Evolutionary conservation across 2,329 filamentous ascomycete species (phyloP), one percentile per base, ranked within the genome.

Genomic region (Aureobasidium vineae): DNA sequence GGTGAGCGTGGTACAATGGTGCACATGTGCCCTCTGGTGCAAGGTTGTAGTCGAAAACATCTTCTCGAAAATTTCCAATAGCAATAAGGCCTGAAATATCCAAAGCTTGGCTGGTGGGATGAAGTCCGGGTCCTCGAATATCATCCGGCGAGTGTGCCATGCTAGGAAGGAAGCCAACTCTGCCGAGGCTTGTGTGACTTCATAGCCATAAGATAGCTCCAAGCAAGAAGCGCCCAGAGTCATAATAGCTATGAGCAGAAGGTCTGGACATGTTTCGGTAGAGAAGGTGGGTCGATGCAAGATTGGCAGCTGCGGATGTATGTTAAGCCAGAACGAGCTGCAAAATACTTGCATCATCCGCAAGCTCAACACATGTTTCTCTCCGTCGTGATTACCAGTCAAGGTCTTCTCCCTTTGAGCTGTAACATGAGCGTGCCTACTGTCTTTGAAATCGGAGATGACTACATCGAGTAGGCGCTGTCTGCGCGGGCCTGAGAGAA

Each of bases 291-390:
- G 92, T 74, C 93, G 92, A 77, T 99, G 95, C 56, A 98, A 82
- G 68, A 99, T 97, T 1, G 95, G 95, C 69, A 98, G 84, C 76
- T 98, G 95, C 64, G 93, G 90, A 76, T 95, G 96, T 73, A 97
- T 96, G 76, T 97, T 90, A 63, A 90, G 84, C 95, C 95, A 99
- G 77, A 96, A 99, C 1, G 92, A 96, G 13, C 88, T 86, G 70
- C 96, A 92, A 74, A 97, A 98, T 3, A 88, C 89, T 78, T 97
- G 92, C 90, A 98, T 96, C 91, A 97, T 97, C 72, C 90, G 87
- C 72, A 93, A 83, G 76, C 94, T 96, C 69, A 98, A 80, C 5
- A 87, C 83, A 72, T 88, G 86, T 33, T 77, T 77, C 52, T 84
- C 80, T 56, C 82, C 80, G 65, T 88, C 86, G 63, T 90, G 86